These are phyloP conservation scores for Ramularia endophylla DNA, from an alignment of 2,329 filamentous ascomycete genomes.

Conservation along the genomic window DNA sequence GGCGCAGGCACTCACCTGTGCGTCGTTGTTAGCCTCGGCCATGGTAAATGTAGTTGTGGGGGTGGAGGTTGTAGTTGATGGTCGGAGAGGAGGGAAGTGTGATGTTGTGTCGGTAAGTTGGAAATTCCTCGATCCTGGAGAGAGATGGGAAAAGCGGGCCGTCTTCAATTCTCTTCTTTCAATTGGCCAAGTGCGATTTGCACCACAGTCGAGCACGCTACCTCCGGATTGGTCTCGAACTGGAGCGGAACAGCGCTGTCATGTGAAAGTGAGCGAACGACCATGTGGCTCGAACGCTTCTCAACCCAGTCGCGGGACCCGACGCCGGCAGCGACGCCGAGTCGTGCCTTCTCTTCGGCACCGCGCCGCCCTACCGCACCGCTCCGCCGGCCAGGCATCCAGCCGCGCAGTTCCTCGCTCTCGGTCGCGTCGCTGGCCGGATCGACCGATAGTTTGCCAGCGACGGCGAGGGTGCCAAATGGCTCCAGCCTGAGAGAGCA, in stretches of 20 bases:
- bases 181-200: slow-evolving; percentile 2
- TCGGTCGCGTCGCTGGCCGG: slow-evolving; percentile 68
- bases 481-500: slow-evolving; percentile 62
- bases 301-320: slow-evolving; percentile 67
- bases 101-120: too few species aligned
- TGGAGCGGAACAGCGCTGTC: too few species aligned
- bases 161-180: too few species aligned
- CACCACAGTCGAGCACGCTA: too few species aligned
- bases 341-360: slow-evolving; percentile 66
- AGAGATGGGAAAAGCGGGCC: too few species aligned
- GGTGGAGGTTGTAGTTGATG: slow-evolving; percentile 30
- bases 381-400: slow-evolving; percentile 61
- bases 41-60: slow-evolving; percentile 46
- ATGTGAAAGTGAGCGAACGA: too few species aligned
- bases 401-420: slow-evolving; percentile 68
- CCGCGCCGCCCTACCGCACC: slow-evolving; percentile 62
- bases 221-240: too few species aligned
- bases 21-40: slow-evolving; percentile 52
- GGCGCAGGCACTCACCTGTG: slow-evolving; percentile 49
- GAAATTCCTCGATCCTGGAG: too few species aligned
- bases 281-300: slow-evolving; percentile 89
- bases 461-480: slow-evolving; percentile 59
- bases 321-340: slow-evolving; percentile 56
- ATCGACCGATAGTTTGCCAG: slow-evolving; percentile 68
- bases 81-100: slow-evolving; percentile 20